phyloP scores from a whole-genome alignment of 352 stramenopile genomes.

The Phytophthora europaea region DNA sequence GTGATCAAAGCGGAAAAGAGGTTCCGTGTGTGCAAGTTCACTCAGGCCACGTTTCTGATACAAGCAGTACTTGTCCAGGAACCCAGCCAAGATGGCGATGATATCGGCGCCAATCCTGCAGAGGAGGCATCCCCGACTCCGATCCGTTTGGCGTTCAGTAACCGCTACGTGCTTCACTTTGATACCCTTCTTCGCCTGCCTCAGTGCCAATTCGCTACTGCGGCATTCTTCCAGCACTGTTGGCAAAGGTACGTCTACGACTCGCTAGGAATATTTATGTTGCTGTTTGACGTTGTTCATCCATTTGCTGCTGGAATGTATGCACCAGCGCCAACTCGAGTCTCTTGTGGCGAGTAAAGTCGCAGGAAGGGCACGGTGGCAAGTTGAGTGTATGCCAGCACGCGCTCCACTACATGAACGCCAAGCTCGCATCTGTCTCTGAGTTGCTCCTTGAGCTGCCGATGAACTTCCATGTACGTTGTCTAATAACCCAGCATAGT shows the following conservation, averaged over 20 bases:
- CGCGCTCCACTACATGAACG: slow-evolving; percentile 38
- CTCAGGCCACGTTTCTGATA: slow-evolving; percentile 59
- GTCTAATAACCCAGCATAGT: neutral
- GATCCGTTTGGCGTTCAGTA: slow-evolving; percentile 46
- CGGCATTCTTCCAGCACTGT: slow-evolving; percentile 54
- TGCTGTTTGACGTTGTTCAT: neutral
- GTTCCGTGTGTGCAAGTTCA: slow-evolving; percentile 75
- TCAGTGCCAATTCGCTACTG: slow-evolving; percentile 41
- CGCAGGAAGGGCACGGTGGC: slow-evolving; percentile 3
- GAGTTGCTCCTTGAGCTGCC: slow-evolving; percentile 70
- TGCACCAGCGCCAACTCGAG: slow-evolving; percentile 18
- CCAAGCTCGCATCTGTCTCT: slow-evolving; percentile 44
- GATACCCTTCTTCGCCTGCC: slow-evolving; percentile 54
- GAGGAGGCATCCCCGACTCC: slow-evolving; percentile 15
- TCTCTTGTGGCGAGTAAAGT: slow-evolving; percentile 21
- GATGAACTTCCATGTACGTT: slow-evolving; percentile 67
- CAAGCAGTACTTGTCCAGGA: slow-evolving; percentile 68
- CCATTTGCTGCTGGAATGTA: neutral
- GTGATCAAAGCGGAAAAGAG: slow-evolving; percentile 74
- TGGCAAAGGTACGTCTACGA: slow-evolving; percentile 59
- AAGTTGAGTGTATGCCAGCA: slow-evolving; percentile 54
- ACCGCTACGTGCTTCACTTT: slow-evolving; percentile 63
- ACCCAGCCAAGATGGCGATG: slow-evolving; percentile 35
- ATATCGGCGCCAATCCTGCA: slow-evolving; percentile 11
- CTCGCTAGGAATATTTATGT: neutral